Evolutionary conservation across 495 filamentous ascomycete genomes (phyloP), one percentile per base, ranked within the genome.

Genomic region (Neurospora sp.): DNA sequence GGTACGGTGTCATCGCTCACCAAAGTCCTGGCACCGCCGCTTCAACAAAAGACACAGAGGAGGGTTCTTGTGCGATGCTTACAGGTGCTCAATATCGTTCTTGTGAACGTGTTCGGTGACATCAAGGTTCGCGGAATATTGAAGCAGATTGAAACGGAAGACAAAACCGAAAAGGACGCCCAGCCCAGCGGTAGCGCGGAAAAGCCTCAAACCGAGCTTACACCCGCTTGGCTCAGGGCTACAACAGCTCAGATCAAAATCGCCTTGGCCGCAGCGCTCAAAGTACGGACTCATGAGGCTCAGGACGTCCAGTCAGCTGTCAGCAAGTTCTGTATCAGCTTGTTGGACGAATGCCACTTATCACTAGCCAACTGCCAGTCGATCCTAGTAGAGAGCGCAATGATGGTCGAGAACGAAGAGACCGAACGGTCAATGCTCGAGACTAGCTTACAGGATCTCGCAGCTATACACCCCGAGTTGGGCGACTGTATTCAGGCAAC

Each of bases 171-270:
- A 75, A 41, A 42, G 54, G 54, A 62, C 20, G 20, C 37, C 14
- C 73, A 44, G 54, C 54, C 27, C 7, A 70, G 77, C 31, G 62
- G 46, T 31, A 72, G 71, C n/a, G 71, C 39, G 27, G 74, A 74
- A 48, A 73, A 75, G 6, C 38, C 23, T 16, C 69, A 39, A 1
- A 71, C 62, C 16, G 71, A 83, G 62, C 79, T 89, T 18, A 87
- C 82, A 39, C 82, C 84, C 5, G 86, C 93, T 11, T 98, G 95
- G 96, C 80, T 96, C 18, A 91, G 89, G 72, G 93, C 93, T 18
- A 98, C 95, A 6, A 83, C 90, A 3, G 86, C 86, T 5, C 94
- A 98, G 79, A 88, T 98, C 70, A 96, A 94, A 77, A 86, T 97
- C 71, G 96, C 95, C 8, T 80, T 98, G 12, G 89, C 90, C 41